These are phyloP conservation scores for Ulvella scutata DNA, from an alignment of 139 green algal genomes.

Conservation along the genomic window DNA sequence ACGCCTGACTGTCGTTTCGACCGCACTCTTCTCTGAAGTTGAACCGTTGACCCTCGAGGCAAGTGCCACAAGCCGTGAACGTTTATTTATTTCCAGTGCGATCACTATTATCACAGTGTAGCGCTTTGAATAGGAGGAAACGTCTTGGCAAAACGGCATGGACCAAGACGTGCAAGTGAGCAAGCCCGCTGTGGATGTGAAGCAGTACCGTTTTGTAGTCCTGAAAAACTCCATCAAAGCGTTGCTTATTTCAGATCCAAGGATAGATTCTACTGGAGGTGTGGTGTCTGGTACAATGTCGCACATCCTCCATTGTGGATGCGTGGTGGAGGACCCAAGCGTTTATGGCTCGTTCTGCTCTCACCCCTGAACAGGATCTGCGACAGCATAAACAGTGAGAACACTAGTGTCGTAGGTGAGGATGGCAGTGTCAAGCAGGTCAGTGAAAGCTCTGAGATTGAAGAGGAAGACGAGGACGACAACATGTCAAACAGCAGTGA, in stretches of 20 bases:
- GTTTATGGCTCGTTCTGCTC: neutral
- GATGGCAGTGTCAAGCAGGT: constrained; percentile 2
- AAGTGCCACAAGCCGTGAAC: no score
- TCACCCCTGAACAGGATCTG: constrained; percentile 11
- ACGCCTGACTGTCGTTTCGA: no score
- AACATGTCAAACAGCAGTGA: constrained; percentile 19
- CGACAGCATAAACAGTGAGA: constrained; percentile 25
- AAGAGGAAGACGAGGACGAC: constrained; percentile 19
- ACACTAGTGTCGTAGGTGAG: constrained; percentile 2
- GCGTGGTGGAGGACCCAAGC: neutral
- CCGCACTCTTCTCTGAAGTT: no score
- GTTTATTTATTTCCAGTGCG: no score
- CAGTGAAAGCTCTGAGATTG: constrained; percentile 11
- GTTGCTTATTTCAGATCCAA: constrained; percentile 76
- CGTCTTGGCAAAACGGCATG: neutral
- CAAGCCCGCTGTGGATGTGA: constrained; percentile 47
- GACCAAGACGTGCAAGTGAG: constrained; percentile 10
- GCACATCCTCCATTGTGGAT: neutral
- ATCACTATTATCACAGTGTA: no score
- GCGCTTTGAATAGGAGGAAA: no score
- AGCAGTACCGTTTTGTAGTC: constrained; percentile 38
- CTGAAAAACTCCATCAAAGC: constrained; percentile 61
- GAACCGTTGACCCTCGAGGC: no score
- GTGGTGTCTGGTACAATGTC: neutral
- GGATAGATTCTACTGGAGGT: constrained; percentile 33